Base-by-base conservation (phyloP, 305 asterid species). In the Andrographis paniculata region DNA sequence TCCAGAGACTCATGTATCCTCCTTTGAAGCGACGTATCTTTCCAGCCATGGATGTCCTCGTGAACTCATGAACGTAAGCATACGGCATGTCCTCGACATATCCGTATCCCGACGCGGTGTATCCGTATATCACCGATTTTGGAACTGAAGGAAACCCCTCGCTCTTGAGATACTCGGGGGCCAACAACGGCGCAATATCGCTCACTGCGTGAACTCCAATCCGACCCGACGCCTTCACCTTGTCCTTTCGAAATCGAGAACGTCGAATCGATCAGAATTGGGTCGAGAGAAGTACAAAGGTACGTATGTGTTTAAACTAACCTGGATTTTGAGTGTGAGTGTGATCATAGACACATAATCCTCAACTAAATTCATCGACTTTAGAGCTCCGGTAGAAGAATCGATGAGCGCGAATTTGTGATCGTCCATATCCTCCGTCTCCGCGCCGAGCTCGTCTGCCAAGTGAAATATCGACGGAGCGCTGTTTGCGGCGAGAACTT, bases 71-170 rank as follows among this genome's bases (percentile, higher is more conserved):
- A 22, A 84, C 61, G 46, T 84, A 84, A 14, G 95, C 93, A 45
- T 84, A 84, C 36, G 95, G 72, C 86, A 80, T 76, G 61, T 80
- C 95, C 61, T 76, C 80, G 45, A 78, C 76, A 52, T 71, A 84
- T 42, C 95, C 95, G 50, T 84, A 84, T 36, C 95, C 93, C 9
- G 95, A 84, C 21, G 95, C 95, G n/a, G 95, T 78, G 55, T 75
- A 84, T 11, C 95, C 95, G 40, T 72, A 74, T 45, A 71, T 69
- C 40, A 84, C 95, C 39, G 95, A 80, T 70, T 72, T 84, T 4
- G 95, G 93, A 42, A 80, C 75, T 5, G 75, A 68, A 50, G 61
- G 56, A 42, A 84, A 56, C 42, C 93, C 88, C 23, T 61, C 72
- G 6, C 39, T 54, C 54, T 78, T 72, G 38, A 84, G 89, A 54